phyloP scores from a whole-genome alignment of 805 yeast genomes.

The Spathaspora hagerdaliae region DNA sequence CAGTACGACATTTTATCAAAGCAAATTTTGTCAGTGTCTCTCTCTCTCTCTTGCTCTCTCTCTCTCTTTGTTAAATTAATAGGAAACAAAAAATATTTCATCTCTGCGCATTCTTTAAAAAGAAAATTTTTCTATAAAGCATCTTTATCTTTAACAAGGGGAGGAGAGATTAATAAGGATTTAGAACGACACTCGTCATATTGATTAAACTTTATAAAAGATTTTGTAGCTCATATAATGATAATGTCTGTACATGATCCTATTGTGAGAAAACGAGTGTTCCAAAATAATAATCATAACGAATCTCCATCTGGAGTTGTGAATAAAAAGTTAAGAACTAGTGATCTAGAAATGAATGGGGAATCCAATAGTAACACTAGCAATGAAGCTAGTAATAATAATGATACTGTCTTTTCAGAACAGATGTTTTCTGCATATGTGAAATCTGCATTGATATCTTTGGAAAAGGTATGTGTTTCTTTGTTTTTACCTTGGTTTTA shows the following conservation, averaged over 20 bases:
- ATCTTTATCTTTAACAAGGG: too few species aligned
- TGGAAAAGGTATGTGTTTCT: conserved; percentile 47
- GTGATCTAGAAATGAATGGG: conserved; percentile 9
- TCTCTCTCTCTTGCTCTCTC: too few species aligned
- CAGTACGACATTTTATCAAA: too few species aligned
- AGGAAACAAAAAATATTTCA: too few species aligned
- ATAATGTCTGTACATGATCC: conserved; percentile 12
- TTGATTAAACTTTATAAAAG: too few species aligned
- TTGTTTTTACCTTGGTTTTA: background rate
- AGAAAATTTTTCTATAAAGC: too few species aligned
- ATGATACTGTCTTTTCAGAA: conserved; percentile 9
- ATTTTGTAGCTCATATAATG: conserved; percentile 3
- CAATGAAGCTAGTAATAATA: conserved; percentile 6
- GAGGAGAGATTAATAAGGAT: too few species aligned
- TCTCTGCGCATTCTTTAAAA: too few species aligned
- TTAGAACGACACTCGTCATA: too few species aligned
- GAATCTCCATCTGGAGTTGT: background rate
- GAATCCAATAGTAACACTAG: conserved; percentile 10
- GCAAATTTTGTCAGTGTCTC: too few species aligned
- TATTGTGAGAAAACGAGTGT: conserved; percentile 8
- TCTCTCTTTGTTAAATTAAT: too few species aligned
- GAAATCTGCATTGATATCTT: conserved; percentile 63
- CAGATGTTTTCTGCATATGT: conserved; percentile 46
- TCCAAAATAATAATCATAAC: conserved; percentile 1
- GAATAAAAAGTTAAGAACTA: conserved; percentile 10